Percentiles rank a stretch among this genome's conserved stretches.
phyloP scores from a whole-genome alignment of 2,329 filamentous ascomycete genomes.

The Eutypa lata region DNA sequence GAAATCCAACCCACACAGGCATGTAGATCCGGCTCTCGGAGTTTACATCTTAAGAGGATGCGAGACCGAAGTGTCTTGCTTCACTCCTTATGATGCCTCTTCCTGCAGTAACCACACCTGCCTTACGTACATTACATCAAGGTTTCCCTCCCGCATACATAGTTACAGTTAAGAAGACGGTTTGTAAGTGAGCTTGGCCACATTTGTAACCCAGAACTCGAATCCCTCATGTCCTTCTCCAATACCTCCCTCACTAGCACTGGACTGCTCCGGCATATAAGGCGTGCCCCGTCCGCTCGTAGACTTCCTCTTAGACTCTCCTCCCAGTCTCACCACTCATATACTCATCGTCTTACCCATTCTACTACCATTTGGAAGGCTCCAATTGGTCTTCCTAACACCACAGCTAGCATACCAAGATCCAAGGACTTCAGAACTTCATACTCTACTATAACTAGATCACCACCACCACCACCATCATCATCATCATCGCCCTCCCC shows the following conservation, averaged over 20 bases:
- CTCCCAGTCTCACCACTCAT: too few relatives aligned
- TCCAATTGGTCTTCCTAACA: neutral
- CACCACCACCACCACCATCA: neutral
- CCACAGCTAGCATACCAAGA: neutral
- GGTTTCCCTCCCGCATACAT: neutral
- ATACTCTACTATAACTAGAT: conserved; percentile 13
- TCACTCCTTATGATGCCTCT: too few relatives aligned
- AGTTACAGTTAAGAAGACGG: neutral
- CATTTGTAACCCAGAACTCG: too few relatives aligned
- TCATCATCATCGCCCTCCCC: neutral
- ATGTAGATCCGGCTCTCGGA: too few relatives aligned
- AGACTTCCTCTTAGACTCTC: too few relatives aligned
- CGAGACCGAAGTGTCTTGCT: too few relatives aligned
- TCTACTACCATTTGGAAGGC: too few relatives aligned
- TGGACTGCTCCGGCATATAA: conserved; percentile 18
- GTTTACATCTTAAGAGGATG: too few relatives aligned
- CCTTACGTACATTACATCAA: neutral
- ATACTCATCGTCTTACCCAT: conserved; percentile 6
- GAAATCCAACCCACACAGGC: too few relatives aligned
- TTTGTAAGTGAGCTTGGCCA: neutral
- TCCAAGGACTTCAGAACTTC: conserved; percentile 2
- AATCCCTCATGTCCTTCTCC: conserved; percentile 13
- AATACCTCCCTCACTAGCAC: conserved; percentile 1
- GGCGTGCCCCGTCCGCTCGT: too few relatives aligned
- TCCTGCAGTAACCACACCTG: neutral